Percentiles rank a stretch among this genome's conserved stretches.
phyloP scores from a whole-genome alignment of 2,329 filamentous ascomycete species.

The Cercospora zeina region DNA sequence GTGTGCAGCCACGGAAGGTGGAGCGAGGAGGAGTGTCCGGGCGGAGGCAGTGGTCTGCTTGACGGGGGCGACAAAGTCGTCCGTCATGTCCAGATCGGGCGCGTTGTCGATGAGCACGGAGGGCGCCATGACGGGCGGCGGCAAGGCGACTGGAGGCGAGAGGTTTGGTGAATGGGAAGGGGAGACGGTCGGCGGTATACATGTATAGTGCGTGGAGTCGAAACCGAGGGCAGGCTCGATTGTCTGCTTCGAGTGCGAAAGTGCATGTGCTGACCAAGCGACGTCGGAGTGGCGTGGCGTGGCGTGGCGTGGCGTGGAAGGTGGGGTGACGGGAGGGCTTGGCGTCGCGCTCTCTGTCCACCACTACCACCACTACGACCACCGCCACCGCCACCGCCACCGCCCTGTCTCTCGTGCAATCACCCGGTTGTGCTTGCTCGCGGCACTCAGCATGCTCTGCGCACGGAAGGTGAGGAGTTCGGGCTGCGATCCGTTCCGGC shows the following conservation, averaged over 20 bases:
- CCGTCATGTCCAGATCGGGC: slow-evolving; percentile 41
- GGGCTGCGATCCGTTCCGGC: too few species aligned
- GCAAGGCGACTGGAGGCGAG: neutral
- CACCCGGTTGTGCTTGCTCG: too few species aligned
- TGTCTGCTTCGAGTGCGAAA: neutral
- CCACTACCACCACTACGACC: neutral
- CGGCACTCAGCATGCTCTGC: too few species aligned
- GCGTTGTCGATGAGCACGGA: slow-evolving; percentile 43
- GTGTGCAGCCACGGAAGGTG: slow-evolving; percentile 84
- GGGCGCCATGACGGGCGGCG: slow-evolving; percentile 41
- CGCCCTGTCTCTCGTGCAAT: too few species aligned
- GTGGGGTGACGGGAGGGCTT: neutral
- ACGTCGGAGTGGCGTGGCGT: slow-evolving; percentile 4
- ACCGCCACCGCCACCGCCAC: too few species aligned
- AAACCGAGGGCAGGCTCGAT: neutral
- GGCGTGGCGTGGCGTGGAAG: slow-evolving; percentile 1
- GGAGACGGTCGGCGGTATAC: neutral
- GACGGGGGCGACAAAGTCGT: slow-evolving; percentile 29
- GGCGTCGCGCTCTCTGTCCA: neutral
- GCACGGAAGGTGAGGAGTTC: too few species aligned
- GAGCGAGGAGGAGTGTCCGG: slow-evolving; percentile 81
- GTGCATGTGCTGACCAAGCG: slow-evolving; percentile 1
- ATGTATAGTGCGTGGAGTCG: slow-evolving; percentile 2
- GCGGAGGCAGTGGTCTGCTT: slow-evolving; percentile 36
- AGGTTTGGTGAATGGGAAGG: neutral